Percentiles rank a stretch among this genome's conserved stretches.
phyloP scores from a whole-genome alignment of 176 grass and related monocot species.

The Bolboschoenus planiculmis region DNA sequence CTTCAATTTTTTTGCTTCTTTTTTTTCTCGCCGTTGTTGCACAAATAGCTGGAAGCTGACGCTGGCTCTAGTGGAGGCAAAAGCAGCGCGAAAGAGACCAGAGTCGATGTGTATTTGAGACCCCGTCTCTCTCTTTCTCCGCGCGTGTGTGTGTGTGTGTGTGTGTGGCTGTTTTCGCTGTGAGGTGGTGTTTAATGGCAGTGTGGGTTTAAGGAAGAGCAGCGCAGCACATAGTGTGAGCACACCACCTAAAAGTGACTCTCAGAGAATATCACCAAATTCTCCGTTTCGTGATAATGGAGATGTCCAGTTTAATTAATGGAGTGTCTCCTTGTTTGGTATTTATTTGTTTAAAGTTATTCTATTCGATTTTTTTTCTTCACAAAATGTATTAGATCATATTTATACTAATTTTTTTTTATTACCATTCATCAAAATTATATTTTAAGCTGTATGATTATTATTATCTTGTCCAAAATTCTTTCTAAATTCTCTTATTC shows the following conservation, averaged over 20 bases:
- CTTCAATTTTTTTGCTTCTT: not conserved
- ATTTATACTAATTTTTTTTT: not conserved
- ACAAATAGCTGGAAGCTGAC: not conserved
- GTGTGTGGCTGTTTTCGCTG: not conserved
- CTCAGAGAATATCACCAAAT: no score
- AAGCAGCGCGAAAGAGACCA: slow-evolving; percentile 18
- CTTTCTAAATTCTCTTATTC: not conserved
- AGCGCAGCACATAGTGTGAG: not conserved
- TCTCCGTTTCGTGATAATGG: not conserved
- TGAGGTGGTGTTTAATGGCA: not conserved
- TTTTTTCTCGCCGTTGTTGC: not conserved
- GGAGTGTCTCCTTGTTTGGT: no score
- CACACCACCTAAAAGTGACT: not conserved
- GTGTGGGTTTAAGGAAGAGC: slow-evolving; percentile 15
- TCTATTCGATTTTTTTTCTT: no score
- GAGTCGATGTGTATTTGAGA: not conserved
- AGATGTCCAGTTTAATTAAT: not conserved
- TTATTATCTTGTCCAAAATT: not conserved
- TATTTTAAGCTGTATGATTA: not conserved
- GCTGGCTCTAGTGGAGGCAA: not conserved
- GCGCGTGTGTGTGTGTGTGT: no score
- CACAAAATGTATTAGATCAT: no score
- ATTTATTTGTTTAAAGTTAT: not conserved
- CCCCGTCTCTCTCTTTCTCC: not conserved
- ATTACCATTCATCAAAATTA: not conserved